Evolutionary conservation across 106 monocot genomes (phyloP).

Genomic region (Alisma plantagoaquatica): DNA sequence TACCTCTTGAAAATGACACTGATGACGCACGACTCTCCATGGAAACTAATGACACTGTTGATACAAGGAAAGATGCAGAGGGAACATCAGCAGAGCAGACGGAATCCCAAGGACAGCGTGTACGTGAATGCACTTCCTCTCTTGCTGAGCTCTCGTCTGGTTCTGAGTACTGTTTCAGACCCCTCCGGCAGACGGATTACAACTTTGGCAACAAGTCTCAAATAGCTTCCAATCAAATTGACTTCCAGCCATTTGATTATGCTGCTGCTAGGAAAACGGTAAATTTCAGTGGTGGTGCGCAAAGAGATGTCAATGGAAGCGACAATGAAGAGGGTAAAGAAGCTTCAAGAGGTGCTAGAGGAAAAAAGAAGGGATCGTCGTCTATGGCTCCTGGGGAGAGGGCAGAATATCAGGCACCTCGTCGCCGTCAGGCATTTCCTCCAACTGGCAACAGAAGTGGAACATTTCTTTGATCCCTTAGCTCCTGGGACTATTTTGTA

Average conservation of each 20-base stretch:
- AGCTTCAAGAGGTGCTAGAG: constrained; percentile 3
- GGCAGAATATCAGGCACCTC: constrained; percentile 24
- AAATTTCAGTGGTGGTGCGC: constrained; percentile 21
- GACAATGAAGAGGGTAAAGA: background rate
- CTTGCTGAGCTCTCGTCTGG: constrained; percentile 49
- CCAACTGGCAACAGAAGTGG: constrained; percentile 65
- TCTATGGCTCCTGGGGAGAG: constrained; percentile 1
- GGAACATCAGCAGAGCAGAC: background rate
- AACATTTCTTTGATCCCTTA: constrained; percentile 40
- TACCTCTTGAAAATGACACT: constrained; percentile 26
- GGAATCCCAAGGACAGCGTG: constrained; percentile 2
- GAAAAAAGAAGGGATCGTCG: background rate
- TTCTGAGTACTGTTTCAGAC: constrained; percentile 44
- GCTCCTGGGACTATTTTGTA: too few relatives aligned
- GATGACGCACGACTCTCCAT: constrained; percentile 3
- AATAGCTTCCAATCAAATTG: background rate
- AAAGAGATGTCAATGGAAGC: constrained; percentile 13
- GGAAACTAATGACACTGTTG: constrained; percentile 7
- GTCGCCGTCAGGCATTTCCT: constrained; percentile 85
- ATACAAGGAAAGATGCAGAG: constrained; percentile 5
- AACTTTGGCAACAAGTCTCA: background rate
- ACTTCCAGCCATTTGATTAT: constrained; percentile 63
- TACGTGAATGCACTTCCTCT: constrained; percentile 13
- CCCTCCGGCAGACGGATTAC: constrained; percentile 15
- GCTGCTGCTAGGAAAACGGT: constrained; percentile 43